Base-by-base conservation (phyloP, 2,329 filamentous ascomycete species). In the Sporothrix globosa region DNA sequence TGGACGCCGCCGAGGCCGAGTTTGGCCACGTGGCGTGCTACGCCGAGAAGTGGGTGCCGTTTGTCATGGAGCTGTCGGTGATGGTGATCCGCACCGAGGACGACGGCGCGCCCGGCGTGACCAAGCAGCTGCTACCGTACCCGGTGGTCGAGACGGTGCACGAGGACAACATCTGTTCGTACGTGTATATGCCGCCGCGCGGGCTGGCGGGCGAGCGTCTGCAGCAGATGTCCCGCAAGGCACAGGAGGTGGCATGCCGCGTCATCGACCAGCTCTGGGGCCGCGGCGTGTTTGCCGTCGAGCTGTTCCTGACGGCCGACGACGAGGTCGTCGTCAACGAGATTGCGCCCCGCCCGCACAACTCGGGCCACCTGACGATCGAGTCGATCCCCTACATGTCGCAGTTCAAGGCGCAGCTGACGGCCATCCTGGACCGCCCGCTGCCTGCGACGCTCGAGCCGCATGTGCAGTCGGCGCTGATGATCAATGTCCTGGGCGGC, bases 291-390 rank as follows among this genome's bases (percentile, higher is more conserved):
- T 99, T 97, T 80, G 96, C 95, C 0, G 95, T 98, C 0, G 96
- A 99, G 81, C 92, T 98, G 89, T 99, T 99, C 81, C 81, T 98
- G 3, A 86, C 94, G 13, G 82, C 89, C 65, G 88, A 96, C 75
- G 88, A 88, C 41, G 27, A 83, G 1, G 84, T 97, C 1, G 81
- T 96, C 71, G 86, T 97, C 75, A 97, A 97, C 79, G 93, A 97
- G 81, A 91, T 96, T 73, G 92, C 92, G 0, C 92, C 92, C 14
- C 86, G 92, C 19, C 83, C 83, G 70, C 94, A 97, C 81, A 97
- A 97, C 82, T 96, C 92, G 0, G 96, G 96, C 0, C 96, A 98
- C 81, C 95, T 94, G 81, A 97, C 92, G 2, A 98, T 98, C 74
- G 95, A 99, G 82, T 92, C 92, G 4, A 92, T 96, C 65, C 89